Base-by-base conservation (phyloP, 2,329 filamentous ascomycete species). In the Fusarium musae region DNA sequence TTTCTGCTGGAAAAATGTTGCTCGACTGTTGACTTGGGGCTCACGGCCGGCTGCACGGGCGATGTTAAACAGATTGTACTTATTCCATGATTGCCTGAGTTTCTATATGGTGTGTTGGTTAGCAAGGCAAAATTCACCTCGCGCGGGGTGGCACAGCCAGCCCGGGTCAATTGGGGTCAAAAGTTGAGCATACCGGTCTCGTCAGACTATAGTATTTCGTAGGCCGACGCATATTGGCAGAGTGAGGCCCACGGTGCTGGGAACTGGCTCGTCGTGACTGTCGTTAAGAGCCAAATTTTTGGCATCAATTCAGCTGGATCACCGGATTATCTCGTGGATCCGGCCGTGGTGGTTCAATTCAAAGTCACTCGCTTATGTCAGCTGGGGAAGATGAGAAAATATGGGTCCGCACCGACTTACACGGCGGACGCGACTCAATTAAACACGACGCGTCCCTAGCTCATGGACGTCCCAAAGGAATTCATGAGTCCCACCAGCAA, bases 1-100 rank as follows among this genome's bases (percentile, higher is more conserved):
- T 92, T 99, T 99, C 84, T 98, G 96, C 87, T 98, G 96, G 88
- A 97, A 99, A 85, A 96, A 97, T 49, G 95, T 98, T 70, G 85
- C 83, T 57, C 76, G 76, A 21, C 80, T 78, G 26, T 74, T 79
- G 37, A 80, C 77, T 30, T 75, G 72, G 10, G 78, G 70, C 76
- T 79, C 82, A 54, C 75, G 75, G 21, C 81, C 82, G 36, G 76
- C 77, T 26, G 77, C 75, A 44, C 81, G 81, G 57, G 86, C 85
- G 74, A 99, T 85, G 84, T 98, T 98, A 90, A 93, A 99, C 73
- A 99, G 88, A 81, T 97, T 97, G 87, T 94, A 95, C 86, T 97
- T 97, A 87, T 94, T 97, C 96, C 96, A 98, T 86, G 95, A 94
- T 87, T 96, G 93, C 79, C 96, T 93, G 83, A 97, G 82, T 93